A percentile compares a stretch with the other conserved stretches of the same genome.
These are phyloP conservation scores for Dictyostelium purpureum DNA, from an alignment of 78 protist species.

Conservation along the genomic window DNA sequence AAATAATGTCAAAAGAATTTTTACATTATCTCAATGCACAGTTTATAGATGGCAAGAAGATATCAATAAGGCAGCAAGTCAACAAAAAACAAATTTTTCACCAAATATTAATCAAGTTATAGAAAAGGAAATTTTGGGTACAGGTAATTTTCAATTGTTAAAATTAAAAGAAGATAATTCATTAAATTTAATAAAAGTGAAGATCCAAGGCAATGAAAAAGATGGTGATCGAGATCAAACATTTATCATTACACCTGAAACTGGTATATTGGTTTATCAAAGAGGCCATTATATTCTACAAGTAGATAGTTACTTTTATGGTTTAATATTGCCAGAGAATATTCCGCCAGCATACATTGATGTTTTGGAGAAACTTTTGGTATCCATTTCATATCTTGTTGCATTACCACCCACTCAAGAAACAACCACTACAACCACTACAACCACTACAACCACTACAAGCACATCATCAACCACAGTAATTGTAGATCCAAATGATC, in stretches of 20 bases:
- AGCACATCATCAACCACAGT: neutral
- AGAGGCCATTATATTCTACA: constrained; percentile 49
- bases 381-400: neutral
- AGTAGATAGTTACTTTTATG: neutral
- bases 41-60: constrained; percentile 43
- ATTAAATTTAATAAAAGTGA: neutral
- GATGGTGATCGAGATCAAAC: neutral
- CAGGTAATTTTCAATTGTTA: constrained; percentile 5
- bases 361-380: constrained; percentile 15
- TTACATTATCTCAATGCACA: constrained; percentile 1
- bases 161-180: too few relatives aligned
- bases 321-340: constrained; percentile 1
- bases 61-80: too few relatives aligned
- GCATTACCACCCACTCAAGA: neutral
- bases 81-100: neutral
- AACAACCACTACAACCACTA: neutral
- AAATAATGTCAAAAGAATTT: neutral
- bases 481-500: neutral
- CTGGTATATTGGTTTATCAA: constrained; percentile 4
- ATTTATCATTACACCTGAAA: constrained; percentile 3
- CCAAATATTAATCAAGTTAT: neutral
- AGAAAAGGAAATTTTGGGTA: constrained; percentile 53
- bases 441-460: neutral
- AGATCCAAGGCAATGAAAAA: neutral
- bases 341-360: constrained; percentile 38